These are phyloP conservation scores for Fusarium incarnatum DNA, from an alignment of 2,329 filamentous ascomycete genomes.

Conservation along the genomic window DNA sequence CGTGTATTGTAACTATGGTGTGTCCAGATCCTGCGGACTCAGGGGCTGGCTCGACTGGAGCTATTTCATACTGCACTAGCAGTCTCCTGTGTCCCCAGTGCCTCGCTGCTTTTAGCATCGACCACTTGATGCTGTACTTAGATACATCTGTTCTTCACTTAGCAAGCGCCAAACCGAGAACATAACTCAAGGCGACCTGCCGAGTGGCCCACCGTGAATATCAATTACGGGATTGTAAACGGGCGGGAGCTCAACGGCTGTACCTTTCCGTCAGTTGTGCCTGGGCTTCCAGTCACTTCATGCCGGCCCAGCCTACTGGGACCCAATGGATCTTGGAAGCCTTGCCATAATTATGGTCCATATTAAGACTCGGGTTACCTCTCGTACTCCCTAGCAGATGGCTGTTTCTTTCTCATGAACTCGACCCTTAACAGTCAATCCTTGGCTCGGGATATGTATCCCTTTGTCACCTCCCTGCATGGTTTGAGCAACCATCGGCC, in stretches of 20 bases:
- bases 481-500: conserved; percentile 2
- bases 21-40: conserved; percentile 17
- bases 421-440: not conserved
- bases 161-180: not conserved
- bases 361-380: conserved; percentile 6
- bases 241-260: conserved; percentile 16
- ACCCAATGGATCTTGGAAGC: conserved; percentile 21
- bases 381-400: not conserved
- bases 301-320: conserved; percentile 19
- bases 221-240: not conserved
- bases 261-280: conserved; percentile 17
- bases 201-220: conserved; percentile 10
- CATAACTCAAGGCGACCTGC: conserved; percentile 7
- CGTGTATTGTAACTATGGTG: not conserved
- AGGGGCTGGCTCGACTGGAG: conserved; percentile 7
- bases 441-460: not conserved
- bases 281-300: not conserved
- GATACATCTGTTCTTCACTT: not conserved
- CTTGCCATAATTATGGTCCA: not conserved
- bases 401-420: not conserved
- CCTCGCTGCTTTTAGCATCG: conserved; percentile 2
- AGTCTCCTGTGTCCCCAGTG: conserved; percentile 3
- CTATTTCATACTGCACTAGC: not conserved
- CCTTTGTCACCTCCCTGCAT: conserved; percentile 11
- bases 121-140: not conserved